Evolutionary conservation across 2,329 filamentous ascomycete species (phyloP).

Genomic region (Arthrobotrys conoides): DNA sequence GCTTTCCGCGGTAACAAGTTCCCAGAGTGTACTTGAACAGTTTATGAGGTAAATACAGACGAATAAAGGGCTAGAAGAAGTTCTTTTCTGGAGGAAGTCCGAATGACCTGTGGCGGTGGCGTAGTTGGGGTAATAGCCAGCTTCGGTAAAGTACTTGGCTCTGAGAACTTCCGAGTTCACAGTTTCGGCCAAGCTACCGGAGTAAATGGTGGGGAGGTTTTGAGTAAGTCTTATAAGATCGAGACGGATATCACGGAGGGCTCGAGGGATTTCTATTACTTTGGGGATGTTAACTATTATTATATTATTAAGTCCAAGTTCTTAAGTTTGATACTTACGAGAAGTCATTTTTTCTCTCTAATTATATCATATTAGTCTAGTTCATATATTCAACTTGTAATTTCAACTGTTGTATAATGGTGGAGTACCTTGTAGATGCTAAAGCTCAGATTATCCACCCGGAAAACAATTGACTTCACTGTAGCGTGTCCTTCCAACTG

Average conservation of each 20-base stretch:
- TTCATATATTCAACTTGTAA: too few species aligned
- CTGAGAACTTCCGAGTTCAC: conserved; percentile 5
- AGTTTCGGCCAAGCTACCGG: not conserved
- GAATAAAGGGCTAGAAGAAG: not conserved
- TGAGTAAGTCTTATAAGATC: not conserved
- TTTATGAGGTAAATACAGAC: not conserved
- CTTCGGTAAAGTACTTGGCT: conserved; percentile 27
- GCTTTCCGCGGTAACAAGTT: not conserved
- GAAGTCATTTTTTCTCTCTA: not conserved
- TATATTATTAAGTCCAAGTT: not conserved
- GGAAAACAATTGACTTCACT: too few species aligned
- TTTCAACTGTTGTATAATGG: too few species aligned
- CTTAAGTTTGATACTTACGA: not conserved
- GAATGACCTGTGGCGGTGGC: conserved; percentile 11
- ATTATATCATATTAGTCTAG: too few species aligned
- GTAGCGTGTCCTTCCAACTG: too few species aligned
- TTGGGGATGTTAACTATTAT: not conserved
- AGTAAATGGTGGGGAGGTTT: not conserved
- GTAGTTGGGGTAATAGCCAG: conserved; percentile 25
- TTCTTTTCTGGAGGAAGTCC: conserved; percentile 9
- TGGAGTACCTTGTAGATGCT: too few species aligned
- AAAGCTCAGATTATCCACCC: too few species aligned
- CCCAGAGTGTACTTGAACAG: not conserved
- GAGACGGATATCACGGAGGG: conserved; percentile 12
- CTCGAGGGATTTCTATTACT: conserved; percentile 2